A percentile compares a stretch with the other conserved stretches of the same genome.
These are phyloP conservation scores for Malania oleifera DNA, from an alignment of 164 flowering plant species.

Conservation along the genomic window DNA sequence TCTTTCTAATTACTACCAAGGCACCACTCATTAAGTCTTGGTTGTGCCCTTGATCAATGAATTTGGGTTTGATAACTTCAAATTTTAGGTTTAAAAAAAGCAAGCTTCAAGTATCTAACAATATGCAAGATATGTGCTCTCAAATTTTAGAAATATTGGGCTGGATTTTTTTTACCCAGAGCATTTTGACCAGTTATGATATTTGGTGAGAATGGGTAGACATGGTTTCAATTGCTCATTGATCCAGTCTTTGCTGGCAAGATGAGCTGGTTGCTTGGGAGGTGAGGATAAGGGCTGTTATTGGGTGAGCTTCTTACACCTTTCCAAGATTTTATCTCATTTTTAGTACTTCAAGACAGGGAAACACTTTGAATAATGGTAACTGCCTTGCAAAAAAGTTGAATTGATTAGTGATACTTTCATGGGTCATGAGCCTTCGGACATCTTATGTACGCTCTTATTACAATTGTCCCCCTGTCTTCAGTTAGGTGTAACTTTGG, in stretches of 20 bases:
- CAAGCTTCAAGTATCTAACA: background rate
- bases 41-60: slow-evolving; percentile 13
- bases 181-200: background rate
- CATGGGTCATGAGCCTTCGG: slow-evolving; percentile 12
- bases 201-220: slow-evolving; percentile 11
- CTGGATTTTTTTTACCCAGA: slow-evolving; percentile 6
- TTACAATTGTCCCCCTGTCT: slow-evolving; percentile 4
- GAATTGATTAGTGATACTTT: slow-evolving; percentile 10
- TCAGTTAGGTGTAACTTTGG: slow-evolving; percentile 20
- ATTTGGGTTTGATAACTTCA: slow-evolving; percentile 12
- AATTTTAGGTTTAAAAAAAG: slow-evolving; percentile 7
- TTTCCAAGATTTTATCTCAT: slow-evolving; percentile 16
- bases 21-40: slow-evolving; percentile 3
- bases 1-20: background rate
- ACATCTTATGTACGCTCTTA: slow-evolving; percentile 6
- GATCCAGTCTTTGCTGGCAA: slow-evolving; percentile 5
- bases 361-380: slow-evolving; percentile 23
- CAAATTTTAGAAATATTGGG: slow-evolving; percentile 4
- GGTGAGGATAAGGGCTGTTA: slow-evolving; percentile 18
- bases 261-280: slow-evolving; percentile 13
- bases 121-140: slow-evolving; percentile 5
- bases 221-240: slow-evolving; percentile 5
- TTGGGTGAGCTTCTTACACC: slow-evolving; percentile 17
- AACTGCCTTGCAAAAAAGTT: slow-evolving; percentile 18
- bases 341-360: slow-evolving; percentile 20